Percentiles rank a stretch among this genome's conserved stretches.
Conservation (phyloP, 192 early-diverging fungal species). For the Cetraspora pellucida region DNA sequence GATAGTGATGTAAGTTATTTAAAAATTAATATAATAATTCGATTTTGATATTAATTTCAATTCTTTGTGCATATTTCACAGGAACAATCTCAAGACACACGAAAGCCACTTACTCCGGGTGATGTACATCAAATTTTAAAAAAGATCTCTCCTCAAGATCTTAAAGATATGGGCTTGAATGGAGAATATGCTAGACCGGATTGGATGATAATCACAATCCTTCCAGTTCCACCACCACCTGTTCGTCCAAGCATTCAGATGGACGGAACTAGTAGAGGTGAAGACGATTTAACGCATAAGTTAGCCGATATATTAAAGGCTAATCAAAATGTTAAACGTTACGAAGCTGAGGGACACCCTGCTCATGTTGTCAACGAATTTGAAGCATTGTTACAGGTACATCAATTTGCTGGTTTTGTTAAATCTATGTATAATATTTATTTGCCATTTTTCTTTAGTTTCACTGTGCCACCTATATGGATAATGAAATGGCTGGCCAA, state of each 20-base stretch:
- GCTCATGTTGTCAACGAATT: constrained; percentile 87
- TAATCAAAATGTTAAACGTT: constrained; percentile 78
- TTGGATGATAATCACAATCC: constrained; percentile 95
- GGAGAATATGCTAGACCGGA: constrained; percentile 93
- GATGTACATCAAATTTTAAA: constrained; percentile 83
- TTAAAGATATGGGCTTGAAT: constrained; percentile 81
- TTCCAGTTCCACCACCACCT: constrained; percentile 94
- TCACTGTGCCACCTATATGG: constrained; percentile 97
- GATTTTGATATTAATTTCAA: not conserved
- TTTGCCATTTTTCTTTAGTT: constrained; percentile 51
- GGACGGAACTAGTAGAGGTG: constrained; percentile 82
- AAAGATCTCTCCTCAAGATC: constrained; percentile 86
- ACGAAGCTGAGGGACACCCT: constrained; percentile 85
- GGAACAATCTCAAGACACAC: constrained; percentile 59
- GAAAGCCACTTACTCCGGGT: constrained; percentile 67
- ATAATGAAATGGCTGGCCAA: constrained; percentile 92
- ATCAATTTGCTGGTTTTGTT: not conserved
- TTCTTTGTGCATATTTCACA: constrained; percentile 26
- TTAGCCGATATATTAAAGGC: constrained; percentile 92
- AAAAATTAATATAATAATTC: not conserved
- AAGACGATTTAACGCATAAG: constrained; percentile 98
- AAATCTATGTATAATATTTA: constrained; percentile 4
- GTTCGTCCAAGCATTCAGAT: constrained; percentile 96
- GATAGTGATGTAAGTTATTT: constrained; percentile 39
- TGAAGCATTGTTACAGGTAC: constrained; percentile 74